Conservation (phyloP, 805 yeast genomes). For the Wickerhamiella spandovensis region DNA sequence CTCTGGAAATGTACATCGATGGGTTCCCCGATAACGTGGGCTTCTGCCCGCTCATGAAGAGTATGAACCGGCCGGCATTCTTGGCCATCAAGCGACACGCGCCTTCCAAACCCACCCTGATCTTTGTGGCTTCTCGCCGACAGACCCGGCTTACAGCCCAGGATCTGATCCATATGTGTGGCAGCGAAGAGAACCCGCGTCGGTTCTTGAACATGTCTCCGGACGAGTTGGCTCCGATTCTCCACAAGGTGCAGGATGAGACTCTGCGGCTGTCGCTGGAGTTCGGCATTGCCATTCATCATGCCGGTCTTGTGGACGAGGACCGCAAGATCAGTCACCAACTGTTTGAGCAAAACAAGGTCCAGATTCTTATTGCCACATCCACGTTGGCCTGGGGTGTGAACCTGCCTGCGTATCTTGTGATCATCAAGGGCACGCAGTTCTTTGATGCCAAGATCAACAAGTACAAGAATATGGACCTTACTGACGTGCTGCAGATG, state of each 20-base stretch:
- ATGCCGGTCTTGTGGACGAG: conserved; percentile 65
- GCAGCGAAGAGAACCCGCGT: conserved; percentile 63
- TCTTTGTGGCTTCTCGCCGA: conserved; percentile 75
- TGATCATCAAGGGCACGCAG: conserved; percentile 63
- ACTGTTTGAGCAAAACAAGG: conserved; percentile 53
- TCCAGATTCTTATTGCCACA: conserved; percentile 64
- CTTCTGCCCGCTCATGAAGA: conserved; percentile 74
- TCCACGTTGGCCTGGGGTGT: conserved; percentile 87
- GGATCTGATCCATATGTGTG: conserved; percentile 66
- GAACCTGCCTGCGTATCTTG: conserved; percentile 67
- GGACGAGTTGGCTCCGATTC: conserved; percentile 38
- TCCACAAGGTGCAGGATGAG: conserved; percentile 61
- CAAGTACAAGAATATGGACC: conserved; percentile 66
- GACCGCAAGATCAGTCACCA: conserved; percentile 61
- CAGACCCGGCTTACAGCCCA: conserved; percentile 72
- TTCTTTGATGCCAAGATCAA: conserved; percentile 46
- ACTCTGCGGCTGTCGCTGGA: conserved; percentile 61
- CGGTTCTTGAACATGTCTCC: conserved; percentile 57
- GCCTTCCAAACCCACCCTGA: conserved; percentile 67
- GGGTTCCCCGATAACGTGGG: conserved; percentile 75
- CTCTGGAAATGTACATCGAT: conserved; percentile 74
- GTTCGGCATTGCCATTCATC: conserved; percentile 72
- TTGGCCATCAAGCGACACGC: conserved; percentile 88
- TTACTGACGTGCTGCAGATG: conserved; percentile 71
- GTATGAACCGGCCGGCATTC: conserved; percentile 81